Evolutionary conservation across 768 basidiomycete species (phyloP).

Genomic region (Rhodotorula taiwanensis): DNA sequence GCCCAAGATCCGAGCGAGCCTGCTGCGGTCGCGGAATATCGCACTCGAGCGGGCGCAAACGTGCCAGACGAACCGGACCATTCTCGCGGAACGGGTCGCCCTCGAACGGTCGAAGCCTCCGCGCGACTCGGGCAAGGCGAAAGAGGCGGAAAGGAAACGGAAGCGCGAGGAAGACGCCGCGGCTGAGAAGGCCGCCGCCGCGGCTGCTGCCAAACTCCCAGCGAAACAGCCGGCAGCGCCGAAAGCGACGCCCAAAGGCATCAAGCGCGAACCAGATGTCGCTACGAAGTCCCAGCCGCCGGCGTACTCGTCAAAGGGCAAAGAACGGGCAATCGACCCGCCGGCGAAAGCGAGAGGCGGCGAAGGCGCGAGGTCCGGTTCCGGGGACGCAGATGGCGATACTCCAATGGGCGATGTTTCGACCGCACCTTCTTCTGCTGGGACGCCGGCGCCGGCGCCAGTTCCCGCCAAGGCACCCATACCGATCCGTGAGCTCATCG

Average conservation of each 20-base stretch:
- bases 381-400: slow-evolving; percentile 2
- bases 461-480: background rate
- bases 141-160: slow-evolving; percentile 11
- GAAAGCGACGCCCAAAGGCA: background rate
- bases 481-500: background rate
- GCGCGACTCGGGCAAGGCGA: slow-evolving; percentile 18
- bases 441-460: background rate
- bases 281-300: background rate
- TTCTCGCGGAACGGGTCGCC: slow-evolving; percentile 4
- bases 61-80: slow-evolving; percentile 10
- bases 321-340: slow-evolving; percentile 3
- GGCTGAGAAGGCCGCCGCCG: background rate
- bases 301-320: background rate
- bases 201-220: background rate
- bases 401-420: background rate
- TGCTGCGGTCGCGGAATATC: slow-evolving; percentile 9
- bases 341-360: slow-evolving; percentile 1
- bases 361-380: background rate
- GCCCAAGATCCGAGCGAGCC: slow-evolving; percentile 15
- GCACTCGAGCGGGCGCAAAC: slow-evolving; percentile 8
- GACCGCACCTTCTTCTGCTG: background rate
- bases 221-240: background rate
- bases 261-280: background rate
- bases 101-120: background rate
- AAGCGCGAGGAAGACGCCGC: slow-evolving; percentile 8